Evolutionary conservation across 352 stramenopile species (phyloP).

Genomic region (Aphanomyces invadans): DNA sequence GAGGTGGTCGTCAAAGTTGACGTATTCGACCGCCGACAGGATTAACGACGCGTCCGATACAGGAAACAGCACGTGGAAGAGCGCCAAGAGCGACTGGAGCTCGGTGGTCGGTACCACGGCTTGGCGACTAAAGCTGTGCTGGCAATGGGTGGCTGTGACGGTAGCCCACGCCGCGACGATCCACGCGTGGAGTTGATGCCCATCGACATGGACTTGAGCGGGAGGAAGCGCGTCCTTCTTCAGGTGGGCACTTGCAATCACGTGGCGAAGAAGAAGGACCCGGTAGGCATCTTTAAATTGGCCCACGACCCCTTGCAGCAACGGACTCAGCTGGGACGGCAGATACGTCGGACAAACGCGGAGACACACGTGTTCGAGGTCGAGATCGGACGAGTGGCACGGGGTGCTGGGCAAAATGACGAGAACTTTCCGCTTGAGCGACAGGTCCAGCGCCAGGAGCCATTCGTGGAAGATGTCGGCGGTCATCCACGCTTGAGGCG

Average conservation of each 20-base stretch:
- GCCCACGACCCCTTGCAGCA: conserved; percentile 11
- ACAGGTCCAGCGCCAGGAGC: conserved; percentile 66
- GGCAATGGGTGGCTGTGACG: not conserved
- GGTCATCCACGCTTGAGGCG: conserved; percentile 43
- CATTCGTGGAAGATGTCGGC: conserved; percentile 72
- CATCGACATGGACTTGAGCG: conserved; percentile 2
- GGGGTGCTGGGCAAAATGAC: conserved; percentile 38
- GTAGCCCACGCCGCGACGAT: conserved; percentile 1
- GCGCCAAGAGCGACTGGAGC: conserved; percentile 7
- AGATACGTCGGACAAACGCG: conserved; percentile 19
- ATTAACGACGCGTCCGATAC: conserved; percentile 11
- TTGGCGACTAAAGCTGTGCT: not conserved
- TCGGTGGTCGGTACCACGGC: not conserved
- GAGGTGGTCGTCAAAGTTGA: conserved; percentile 20
- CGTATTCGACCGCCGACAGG: conserved; percentile 6
- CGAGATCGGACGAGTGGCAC: conserved; percentile 21
- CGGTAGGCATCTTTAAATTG: conserved; percentile 21
- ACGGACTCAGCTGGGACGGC: conserved; percentile 2
- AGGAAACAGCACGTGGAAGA: conserved; percentile 11
- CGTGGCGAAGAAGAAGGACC: conserved; percentile 13
- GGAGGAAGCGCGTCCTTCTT: not conserved
- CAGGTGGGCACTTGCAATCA: not conserved
- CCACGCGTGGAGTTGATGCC: conserved; percentile 11
- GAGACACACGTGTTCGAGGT: conserved; percentile 17
- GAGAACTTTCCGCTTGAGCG: conserved; percentile 65